phyloP scores from a whole-genome alignment of 2,329 filamentous ascomycete genomes.

The Diaporthe citrichinensis region DNA sequence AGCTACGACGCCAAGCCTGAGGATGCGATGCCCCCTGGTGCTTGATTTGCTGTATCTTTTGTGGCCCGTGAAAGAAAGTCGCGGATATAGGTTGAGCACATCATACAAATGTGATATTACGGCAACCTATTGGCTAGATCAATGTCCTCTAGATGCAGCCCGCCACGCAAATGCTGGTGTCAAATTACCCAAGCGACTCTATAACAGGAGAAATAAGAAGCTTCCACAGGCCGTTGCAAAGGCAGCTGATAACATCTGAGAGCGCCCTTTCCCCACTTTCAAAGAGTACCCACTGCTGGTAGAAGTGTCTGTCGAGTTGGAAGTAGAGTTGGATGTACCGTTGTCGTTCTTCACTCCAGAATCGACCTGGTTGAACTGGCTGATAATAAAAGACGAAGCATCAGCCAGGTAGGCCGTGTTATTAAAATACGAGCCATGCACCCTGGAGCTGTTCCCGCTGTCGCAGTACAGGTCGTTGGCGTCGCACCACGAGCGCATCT shows the following conservation, averaged over 20 bases:
- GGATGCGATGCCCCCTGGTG: conserved; percentile 56
- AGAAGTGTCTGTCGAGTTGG: not conserved
- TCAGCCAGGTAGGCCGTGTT: conserved; percentile 44
- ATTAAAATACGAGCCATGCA: conserved; percentile 46
- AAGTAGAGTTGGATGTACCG: not conserved
- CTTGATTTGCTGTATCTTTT: conserved; percentile 25
- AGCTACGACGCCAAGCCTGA: conserved; percentile 61
- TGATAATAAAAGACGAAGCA: conserved; percentile 44
- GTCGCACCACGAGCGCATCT: conserved; percentile 48
- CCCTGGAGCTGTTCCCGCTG: conserved; percentile 41
- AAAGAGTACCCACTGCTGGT: not conserved
- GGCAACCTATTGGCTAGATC: not conserved
- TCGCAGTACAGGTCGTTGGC: conserved; percentile 48
- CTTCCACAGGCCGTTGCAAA: conserved; percentile 1
- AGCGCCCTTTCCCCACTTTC: not conserved
- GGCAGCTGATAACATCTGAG: not conserved
- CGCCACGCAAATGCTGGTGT: not conserved
- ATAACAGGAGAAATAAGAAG: not conserved
- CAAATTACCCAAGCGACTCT: not conserved
- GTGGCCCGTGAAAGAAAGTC: no score
- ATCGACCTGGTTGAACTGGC: conserved; percentile 40
- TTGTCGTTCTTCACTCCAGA: not conserved
- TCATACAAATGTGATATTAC: not conserved
- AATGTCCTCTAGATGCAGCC: not conserved
- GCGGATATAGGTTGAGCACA: not conserved